These are phyloP conservation scores for Podaxis pistillaris DNA, from an alignment of 768 basidiomycete genomes.

Conservation along the genomic window DNA sequence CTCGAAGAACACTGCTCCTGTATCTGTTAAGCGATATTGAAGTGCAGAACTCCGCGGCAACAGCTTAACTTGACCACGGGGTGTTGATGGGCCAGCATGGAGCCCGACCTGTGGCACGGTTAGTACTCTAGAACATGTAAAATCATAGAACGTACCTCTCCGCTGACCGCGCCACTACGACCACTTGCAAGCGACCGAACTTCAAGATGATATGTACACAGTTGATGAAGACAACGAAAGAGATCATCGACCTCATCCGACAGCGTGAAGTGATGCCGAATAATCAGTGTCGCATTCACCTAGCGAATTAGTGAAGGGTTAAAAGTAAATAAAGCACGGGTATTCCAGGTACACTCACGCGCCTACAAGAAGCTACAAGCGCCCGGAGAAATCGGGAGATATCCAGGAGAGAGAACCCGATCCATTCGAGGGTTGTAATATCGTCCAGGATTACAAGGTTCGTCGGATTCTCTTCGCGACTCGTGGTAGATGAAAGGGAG, in stretches of 20 bases:
- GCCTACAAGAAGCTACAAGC: slow-evolving; percentile 50
- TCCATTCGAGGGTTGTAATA: slow-evolving; percentile 67
- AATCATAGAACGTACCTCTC: slow-evolving; percentile 51
- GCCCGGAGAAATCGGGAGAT: slow-evolving; percentile 61
- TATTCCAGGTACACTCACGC: slow-evolving; percentile 35
- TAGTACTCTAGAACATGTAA: background rate
- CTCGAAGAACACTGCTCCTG: slow-evolving; percentile 65
- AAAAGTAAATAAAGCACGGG: background rate
- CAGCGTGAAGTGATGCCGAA: slow-evolving; percentile 64
- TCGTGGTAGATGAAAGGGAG: slow-evolving; percentile 22
- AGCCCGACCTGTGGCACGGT: slow-evolving; percentile 48
- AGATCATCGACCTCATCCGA: slow-evolving; percentile 58
- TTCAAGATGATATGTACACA: slow-evolving; percentile 70
- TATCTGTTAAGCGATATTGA: slow-evolving; percentile 72
- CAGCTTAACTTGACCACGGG: slow-evolving; percentile 30
- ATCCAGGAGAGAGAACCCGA: slow-evolving; percentile 53
- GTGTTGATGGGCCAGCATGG: slow-evolving; percentile 49
- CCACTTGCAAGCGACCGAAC: slow-evolving; percentile 72
- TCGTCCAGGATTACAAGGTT: slow-evolving; percentile 70
- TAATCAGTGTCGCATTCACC: slow-evolving; percentile 52
- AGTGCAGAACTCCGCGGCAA: slow-evolving; percentile 56
- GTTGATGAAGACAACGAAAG: slow-evolving; percentile 55
- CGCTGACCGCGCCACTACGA: slow-evolving; percentile 73
- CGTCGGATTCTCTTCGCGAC: slow-evolving; percentile 11
- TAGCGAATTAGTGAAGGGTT: slow-evolving; percentile 23